A percentile compares a stretch with the other conserved stretches of the same genome.
These are phyloP conservation scores for Prosopis cineraria DNA, from an alignment of 306 rosid species.

Conservation along the genomic window DNA sequence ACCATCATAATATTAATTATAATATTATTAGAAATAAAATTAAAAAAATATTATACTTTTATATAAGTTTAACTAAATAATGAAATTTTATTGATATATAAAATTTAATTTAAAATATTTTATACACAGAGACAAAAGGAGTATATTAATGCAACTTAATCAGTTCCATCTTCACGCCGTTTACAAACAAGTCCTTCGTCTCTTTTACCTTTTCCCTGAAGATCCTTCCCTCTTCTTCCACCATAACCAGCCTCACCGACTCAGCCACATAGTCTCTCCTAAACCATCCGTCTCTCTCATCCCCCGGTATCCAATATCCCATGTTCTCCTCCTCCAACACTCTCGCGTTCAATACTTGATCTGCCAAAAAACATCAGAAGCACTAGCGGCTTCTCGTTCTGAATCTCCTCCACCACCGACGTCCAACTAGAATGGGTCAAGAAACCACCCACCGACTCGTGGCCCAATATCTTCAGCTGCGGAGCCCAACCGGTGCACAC, in stretches of 20 bases:
- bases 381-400: conserved; percentile 31
- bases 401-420: conserved; percentile 41
- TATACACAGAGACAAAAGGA: too few relatives aligned
- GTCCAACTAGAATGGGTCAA: conserved; percentile 44
- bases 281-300: conserved; percentile 36
- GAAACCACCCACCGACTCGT: conserved; percentile 38
- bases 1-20: too few relatives aligned
- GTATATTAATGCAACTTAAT: too few relatives aligned
- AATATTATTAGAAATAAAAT: too few relatives aligned
- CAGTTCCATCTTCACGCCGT: too few relatives aligned
- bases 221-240: conserved; percentile 35
- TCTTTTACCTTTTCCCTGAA: conserved; percentile 34
- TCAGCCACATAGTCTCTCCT: conserved; percentile 7
- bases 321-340: conserved; percentile 34
- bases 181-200: conserved; percentile 31
- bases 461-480: conserved; percentile 36
- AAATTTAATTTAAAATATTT: too few relatives aligned
- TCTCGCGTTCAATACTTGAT: conserved; percentile 38
- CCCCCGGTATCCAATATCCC: conserved; percentile 32
- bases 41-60: too few relatives aligned
- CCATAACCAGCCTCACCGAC: conserved; percentile 22
- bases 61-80: too few relatives aligned
- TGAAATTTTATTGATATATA: too few relatives aligned
- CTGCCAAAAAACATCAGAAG: conserved; percentile 30
- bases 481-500: conserved; percentile 46